phyloP scores from a whole-genome alignment of 176 grass and related monocot genomes.

The Oryza meyeriana region DNA sequence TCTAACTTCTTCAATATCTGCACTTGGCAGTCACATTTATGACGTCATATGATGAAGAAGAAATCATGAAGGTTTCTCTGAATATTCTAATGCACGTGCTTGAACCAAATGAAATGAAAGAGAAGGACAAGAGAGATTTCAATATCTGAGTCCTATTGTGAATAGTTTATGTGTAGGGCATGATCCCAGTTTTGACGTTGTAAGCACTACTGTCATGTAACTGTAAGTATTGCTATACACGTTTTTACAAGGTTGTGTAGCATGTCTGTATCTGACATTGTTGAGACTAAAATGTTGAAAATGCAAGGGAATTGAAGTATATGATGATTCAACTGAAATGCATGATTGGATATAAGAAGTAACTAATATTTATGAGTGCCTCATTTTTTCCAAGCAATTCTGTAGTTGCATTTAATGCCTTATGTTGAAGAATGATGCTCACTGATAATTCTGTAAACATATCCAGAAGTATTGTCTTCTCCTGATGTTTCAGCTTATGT shows the following conservation, averaged over 20 bases:
- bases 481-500: slow-evolving; percentile 2
- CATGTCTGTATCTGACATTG: background rate
- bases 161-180: slow-evolving; percentile 7
- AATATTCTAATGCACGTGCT: slow-evolving; percentile 68
- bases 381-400: background rate
- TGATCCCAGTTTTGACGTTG: slow-evolving; percentile 19
- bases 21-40: slow-evolving; percentile 51
- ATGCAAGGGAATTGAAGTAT: background rate
- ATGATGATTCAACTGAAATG: background rate
- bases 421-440: background rate
- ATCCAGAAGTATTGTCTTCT: background rate
- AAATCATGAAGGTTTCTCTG: slow-evolving; percentile 56
- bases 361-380: background rate
- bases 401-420: background rate
- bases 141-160: slow-evolving; percentile 12
- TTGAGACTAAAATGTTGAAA: background rate
- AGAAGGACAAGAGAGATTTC: slow-evolving; percentile 25
- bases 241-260: background rate
- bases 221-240: background rate
- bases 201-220: background rate
- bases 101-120: slow-evolving; percentile 40
- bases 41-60: slow-evolving; percentile 65
- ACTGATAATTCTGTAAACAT: background rate
- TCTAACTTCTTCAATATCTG: background rate
- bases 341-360: background rate